Conservation (phyloP, 331 rosid genomes). For the Malus hybrid region DNA sequence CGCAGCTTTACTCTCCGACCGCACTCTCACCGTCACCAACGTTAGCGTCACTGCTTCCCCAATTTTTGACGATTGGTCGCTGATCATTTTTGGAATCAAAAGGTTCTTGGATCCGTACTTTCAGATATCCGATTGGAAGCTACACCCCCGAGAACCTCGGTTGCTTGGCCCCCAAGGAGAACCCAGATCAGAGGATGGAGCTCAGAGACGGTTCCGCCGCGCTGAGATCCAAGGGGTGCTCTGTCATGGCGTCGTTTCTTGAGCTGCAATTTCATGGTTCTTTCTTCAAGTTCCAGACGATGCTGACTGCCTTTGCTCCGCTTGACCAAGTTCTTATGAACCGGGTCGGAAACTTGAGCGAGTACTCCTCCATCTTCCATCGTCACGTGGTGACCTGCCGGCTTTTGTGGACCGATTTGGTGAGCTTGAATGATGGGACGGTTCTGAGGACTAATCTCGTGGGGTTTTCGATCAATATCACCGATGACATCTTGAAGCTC, state of each 20-base stretch:
- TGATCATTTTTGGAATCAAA: slow-evolving; percentile 20
- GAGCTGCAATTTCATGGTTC: slow-evolving; percentile 32
- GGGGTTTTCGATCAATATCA: slow-evolving; percentile 32
- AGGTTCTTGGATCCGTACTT: slow-evolving; percentile 30
- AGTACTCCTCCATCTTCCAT: slow-evolving; percentile 19
- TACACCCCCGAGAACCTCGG: background rate
- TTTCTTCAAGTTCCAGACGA: slow-evolving; percentile 8
- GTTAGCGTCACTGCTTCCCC: slow-evolving; percentile 18
- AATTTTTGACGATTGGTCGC: slow-evolving; percentile 20
- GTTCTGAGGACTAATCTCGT: slow-evolving; percentile 17
- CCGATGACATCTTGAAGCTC: slow-evolving; percentile 15
- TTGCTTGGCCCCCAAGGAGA: slow-evolving; percentile 4
- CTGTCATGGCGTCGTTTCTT: slow-evolving; percentile 36
- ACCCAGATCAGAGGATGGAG: background rate
- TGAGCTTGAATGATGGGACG: slow-evolving; percentile 17
- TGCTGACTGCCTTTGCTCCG: slow-evolving; percentile 39
- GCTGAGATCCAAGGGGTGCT: slow-evolving; percentile 31
- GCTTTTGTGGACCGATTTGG: slow-evolving; percentile 37
- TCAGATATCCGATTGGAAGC: background rate
- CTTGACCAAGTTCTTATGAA: slow-evolving; percentile 16
- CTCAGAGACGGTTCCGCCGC: background rate
- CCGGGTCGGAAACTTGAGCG: slow-evolving; percentile 5
- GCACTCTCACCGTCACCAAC: slow-evolving; percentile 36
- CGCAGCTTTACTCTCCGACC: slow-evolving; percentile 25
- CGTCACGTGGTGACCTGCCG: slow-evolving; percentile 46